phyloP scores from a whole-genome alignment of 352 stramenopile species.

The Phytophthora uliginosa region DNA sequence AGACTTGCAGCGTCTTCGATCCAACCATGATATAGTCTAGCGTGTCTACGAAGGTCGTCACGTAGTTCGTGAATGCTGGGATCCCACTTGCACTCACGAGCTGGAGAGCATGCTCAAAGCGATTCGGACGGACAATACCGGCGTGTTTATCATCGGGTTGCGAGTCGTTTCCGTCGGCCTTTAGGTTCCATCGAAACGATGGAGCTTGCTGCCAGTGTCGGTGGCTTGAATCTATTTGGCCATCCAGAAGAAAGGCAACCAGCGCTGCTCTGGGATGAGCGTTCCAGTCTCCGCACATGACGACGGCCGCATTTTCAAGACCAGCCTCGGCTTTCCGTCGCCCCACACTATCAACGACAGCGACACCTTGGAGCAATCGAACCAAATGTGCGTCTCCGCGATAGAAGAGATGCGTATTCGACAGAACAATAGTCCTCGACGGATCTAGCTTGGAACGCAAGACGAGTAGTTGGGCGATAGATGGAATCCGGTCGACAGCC shows the following conservation, averaged over 20 bases:
- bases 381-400: conserved; percentile 78
- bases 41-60: conserved; percentile 67
- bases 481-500: conserved; percentile 63
- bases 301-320: conserved; percentile 42
- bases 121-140: conserved; percentile 16
- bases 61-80: conserved; percentile 82
- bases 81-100: conserved; percentile 69
- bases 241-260: conserved; percentile 62
- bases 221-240: conserved; percentile 54
- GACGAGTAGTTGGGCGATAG: conserved; percentile 68
- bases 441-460: conserved; percentile 45
- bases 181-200: conserved; percentile 60
- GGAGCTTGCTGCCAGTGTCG: conserved; percentile 62
- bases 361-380: conserved; percentile 65
- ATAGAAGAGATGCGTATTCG: conserved; percentile 85
- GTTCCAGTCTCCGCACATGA: conserved; percentile 83
- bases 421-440: conserved; percentile 49
- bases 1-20: conserved; percentile 43
- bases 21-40: conserved; percentile 82
- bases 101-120: conserved; percentile 56
- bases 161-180: conserved; percentile 4
- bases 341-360: conserved; percentile 52
- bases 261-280: conserved; percentile 57
- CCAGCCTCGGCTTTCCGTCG: conserved; percentile 26
- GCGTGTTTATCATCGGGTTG: not conserved